Evolutionary conservation across 2,329 filamentous ascomycete genomes (phyloP), one percentile per base, ranked within the genome.

Genomic region (Ploettnerulaceae sp.): DNA sequence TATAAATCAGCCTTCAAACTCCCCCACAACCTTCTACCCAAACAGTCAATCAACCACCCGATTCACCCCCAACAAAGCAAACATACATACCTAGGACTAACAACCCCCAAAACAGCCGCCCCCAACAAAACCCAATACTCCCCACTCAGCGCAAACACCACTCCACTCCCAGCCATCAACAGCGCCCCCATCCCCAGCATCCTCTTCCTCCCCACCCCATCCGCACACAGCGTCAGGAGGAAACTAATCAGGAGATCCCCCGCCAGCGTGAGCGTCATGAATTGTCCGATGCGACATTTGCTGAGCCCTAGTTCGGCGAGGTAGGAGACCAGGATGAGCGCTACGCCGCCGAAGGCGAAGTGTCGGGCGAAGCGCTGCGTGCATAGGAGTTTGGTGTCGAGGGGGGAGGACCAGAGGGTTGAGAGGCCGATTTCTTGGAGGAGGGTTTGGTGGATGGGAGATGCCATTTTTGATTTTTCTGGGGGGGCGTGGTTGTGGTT

Each of bases 301-400:
- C 34, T 12, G 9, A 46, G 17, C 2, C 14, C 35, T n/a, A 46
- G 22, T 1, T 35, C 28, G 3, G 44, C 33, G 2, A 46, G 36
- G 20, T 37, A 39, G 15, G 15, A 20, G 2, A 33, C 35, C 8
- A 46, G 35, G 22, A 40, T 31, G 29, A 39, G 24, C 4, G 44
- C 34, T 6, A 28, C 28, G 17, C 44, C 28, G 11, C 44, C 44
- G 7, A 33, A 34, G 12, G 35, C 44, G 15, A 46, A 39, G 35
- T 39, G 22, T 7, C 44, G 35, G 5, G 28, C 36, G 18, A 39
- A 25, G 3, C 44, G 25, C 12, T 8, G n/a, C 15, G 34, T 21
- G 21, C 24, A 25, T 4, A 46, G 35, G 9, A 46, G 28, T 20
- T 39, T 46, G n/a, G 26, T n/a, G 4, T 46, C 44, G 11, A 28